phyloP scores from a whole-genome alignment of 345 rosid species.

The Pelargonium nanum region DNA sequence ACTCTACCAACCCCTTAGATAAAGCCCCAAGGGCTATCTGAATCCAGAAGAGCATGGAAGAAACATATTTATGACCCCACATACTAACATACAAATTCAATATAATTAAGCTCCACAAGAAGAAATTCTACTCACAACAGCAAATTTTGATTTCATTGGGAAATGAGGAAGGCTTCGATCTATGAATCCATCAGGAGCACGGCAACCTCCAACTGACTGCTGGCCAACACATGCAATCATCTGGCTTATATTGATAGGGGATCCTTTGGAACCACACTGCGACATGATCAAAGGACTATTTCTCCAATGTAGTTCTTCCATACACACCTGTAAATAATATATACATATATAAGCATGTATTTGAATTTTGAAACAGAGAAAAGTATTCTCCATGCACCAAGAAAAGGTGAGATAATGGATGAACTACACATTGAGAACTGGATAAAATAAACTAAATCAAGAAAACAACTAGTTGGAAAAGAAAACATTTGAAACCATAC shows the following conservation, averaged over 20 bases:
- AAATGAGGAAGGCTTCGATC: constrained; percentile 99
- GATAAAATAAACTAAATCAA: neutral
- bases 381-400: too few relatives aligned
- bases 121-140: constrained; percentile 72
- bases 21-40: neutral
- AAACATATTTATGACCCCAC: neutral
- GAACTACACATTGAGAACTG: too few relatives aligned
- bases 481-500: constrained; percentile 7
- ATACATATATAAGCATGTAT: neutral
- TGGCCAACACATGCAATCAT: constrained; percentile 99
- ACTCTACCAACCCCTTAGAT: too few relatives aligned
- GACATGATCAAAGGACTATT: constrained; percentile 99
- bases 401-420: too few relatives aligned
- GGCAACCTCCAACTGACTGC: constrained; percentile 91
- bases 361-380: too few relatives aligned
- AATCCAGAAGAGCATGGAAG: neutral
- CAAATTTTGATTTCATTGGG: constrained; percentile 59
- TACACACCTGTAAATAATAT: constrained; percentile 48
- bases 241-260: constrained; percentile 94
- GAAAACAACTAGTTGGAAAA: neutral
- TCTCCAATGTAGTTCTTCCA: constrained; percentile 83
- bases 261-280: constrained; percentile 98
- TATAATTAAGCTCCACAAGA: neutral
- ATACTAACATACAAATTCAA: neutral
- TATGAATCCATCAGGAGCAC: constrained; percentile 96